These are phyloP conservation scores for Neotropicomus parvogracilis DNA, from an alignment of 1,284 basidiomycete species.

Conservation along the genomic window DNA sequence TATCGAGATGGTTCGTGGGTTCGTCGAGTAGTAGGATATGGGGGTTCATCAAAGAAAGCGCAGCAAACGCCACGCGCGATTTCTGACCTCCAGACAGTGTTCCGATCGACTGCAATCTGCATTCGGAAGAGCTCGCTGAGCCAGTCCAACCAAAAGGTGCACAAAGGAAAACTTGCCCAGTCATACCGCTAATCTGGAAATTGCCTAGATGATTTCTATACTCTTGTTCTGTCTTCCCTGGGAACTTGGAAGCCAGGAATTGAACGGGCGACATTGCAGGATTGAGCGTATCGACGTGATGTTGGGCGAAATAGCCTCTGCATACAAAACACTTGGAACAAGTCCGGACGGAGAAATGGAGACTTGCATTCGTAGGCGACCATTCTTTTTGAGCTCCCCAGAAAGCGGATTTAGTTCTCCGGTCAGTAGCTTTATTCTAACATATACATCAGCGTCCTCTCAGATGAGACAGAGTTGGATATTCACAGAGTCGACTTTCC, in stretches of 20 bases:
- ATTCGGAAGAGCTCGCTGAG: neutral
- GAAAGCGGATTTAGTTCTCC: slow-evolving; percentile 80
- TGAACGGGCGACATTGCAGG: slow-evolving; percentile 86
- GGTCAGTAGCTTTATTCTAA: slow-evolving; percentile 89
- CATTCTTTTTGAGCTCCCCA: slow-evolving; percentile 89
- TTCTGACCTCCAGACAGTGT: slow-evolving; percentile 97
- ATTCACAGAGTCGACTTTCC: slow-evolving; percentile 77
- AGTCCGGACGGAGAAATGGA: neutral
- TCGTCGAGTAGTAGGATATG: slow-evolving; percentile 90
- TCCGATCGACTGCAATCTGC: slow-evolving; percentile 71
- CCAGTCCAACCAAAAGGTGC: neutral
- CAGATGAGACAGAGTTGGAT: neutral
- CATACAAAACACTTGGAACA: slow-evolving; percentile 1
- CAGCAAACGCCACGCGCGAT: slow-evolving; percentile 92
- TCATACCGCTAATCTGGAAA: slow-evolving; percentile 97
- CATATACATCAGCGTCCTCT: slow-evolving; percentile 1
- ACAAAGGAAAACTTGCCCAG: slow-evolving; percentile 49
- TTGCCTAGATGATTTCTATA: slow-evolving; percentile 95
- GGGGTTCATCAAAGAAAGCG: slow-evolving; percentile 84
- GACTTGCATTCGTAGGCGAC: slow-evolving; percentile 80
- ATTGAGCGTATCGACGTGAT: slow-evolving; percentile 93
- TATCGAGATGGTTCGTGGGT: slow-evolving; percentile 98
- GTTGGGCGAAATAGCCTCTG: slow-evolving; percentile 94
- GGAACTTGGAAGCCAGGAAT: slow-evolving; percentile 89
- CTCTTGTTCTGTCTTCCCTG: slow-evolving; percentile 95